Evolutionary conservation across 2,329 filamentous ascomycete genomes (phyloP), one percentile per base, ranked within the genome.

Genomic region (Penicillium olsonii): DNA sequence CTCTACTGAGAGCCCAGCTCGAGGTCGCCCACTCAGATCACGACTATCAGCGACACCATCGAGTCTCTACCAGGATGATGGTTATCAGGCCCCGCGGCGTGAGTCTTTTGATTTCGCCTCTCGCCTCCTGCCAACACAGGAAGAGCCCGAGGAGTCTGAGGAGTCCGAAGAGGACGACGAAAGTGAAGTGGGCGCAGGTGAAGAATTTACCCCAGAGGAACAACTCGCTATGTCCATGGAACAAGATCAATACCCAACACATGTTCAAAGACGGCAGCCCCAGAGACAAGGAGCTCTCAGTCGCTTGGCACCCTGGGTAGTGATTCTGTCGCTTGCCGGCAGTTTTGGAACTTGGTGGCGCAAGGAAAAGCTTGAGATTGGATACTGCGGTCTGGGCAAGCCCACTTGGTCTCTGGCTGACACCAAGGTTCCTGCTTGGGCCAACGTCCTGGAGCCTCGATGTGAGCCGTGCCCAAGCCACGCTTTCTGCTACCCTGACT

Each of bases 151-250:
- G 15, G 74, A 79, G 45, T 51, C 53, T 6, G 61, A 66, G 18
- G 74, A 72, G 17, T 60, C 64, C 12, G 63, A 73, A 10, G 74
- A 73, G 11, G 74, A 73, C 12, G 68, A 90, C 52, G 57, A 69
- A 11, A 67, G 89, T 5, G 86, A 91, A 53, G 24, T 65, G 5
- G 55, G 52, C 31, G 78, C 85, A 0, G 89, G 88, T 3, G 94
- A 97, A 68, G 94, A 99, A 64, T 99, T 97, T 59, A 96, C 92
- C 0, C 89, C 92, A 0, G 90, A 96, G 55, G 92, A 90, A 65
- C 88, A 92, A 70, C 75, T 95, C 11, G 90, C 91, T 56, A 75
- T 96, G 38, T 83, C 91, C 56, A 75, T 96, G 38, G 82, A 86
- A n/a, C 79, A 80, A 43, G 87, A 92, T 56, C 82, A 87, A 42